phyloP scores from a whole-genome alignment of 2,329 filamentous ascomycete genomes.

The Coniella vitis region DNA sequence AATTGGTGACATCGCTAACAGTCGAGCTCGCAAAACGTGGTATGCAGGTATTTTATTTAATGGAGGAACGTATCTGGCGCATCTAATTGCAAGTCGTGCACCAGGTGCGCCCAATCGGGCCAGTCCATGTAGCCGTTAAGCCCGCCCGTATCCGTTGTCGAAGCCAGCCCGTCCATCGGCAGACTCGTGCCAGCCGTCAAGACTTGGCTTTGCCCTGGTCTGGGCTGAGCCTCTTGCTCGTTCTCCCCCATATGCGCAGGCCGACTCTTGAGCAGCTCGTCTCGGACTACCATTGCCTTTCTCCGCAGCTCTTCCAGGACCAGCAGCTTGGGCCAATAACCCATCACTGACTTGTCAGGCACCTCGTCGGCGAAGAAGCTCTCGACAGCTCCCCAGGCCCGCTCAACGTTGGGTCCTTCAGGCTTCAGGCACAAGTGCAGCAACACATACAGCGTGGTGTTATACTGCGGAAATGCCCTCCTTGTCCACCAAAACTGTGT shows the following conservation, averaged over 20 bases:
- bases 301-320: neutral
- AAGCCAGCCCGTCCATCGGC: neutral
- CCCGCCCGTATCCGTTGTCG: neutral
- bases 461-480: constrained; percentile 13
- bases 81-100: constrained; percentile 6
- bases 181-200: neutral
- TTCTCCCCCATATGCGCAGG: neutral
- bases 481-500: constrained; percentile 6
- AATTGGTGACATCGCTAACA: too few species aligned
- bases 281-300: neutral
- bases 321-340: neutral
- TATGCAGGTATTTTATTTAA: neutral
- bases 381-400: neutral
- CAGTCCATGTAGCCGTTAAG: neutral
- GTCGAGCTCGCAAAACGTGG: too few species aligned
- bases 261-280: neutral
- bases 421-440: constrained; percentile 15
- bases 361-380: neutral
- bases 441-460: constrained; percentile 14
- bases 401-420: constrained; percentile 2
- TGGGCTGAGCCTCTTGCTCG: neutral
- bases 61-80: constrained; percentile 1
- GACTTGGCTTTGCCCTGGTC: neutral
- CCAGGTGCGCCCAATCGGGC: constrained; percentile 1
- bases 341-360: neutral